Evolutionary conservation across 805 yeast genomes (phyloP).

Genomic region (Lachancea waltii): DNA sequence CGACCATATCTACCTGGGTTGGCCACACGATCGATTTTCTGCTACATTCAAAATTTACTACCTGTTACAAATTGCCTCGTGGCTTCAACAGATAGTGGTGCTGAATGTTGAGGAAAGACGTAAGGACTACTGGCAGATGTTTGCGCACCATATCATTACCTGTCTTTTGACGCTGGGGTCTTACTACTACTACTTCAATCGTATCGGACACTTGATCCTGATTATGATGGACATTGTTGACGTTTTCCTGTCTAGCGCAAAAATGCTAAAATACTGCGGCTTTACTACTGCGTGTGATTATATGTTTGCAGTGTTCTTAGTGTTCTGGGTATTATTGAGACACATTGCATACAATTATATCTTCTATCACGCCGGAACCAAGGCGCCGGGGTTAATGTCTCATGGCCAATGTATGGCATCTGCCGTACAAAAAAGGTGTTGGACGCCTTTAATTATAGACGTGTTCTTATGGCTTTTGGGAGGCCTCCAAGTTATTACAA

Average conservation of each 20-base stretch:
- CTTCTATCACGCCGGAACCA: slow-evolving; percentile 49
- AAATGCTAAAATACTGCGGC: slow-evolving; percentile 69
- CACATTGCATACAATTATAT: slow-evolving; percentile 70
- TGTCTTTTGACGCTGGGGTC: slow-evolving; percentile 61
- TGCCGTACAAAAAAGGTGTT: slow-evolving; percentile 41
- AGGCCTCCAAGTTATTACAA: slow-evolving; percentile 57
- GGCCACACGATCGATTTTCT: slow-evolving; percentile 67
- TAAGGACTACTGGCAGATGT: slow-evolving; percentile 82
- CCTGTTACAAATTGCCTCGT: slow-evolving; percentile 62
- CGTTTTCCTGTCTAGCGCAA: slow-evolving; percentile 62
- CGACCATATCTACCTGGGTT: slow-evolving; percentile 52
- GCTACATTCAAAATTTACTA: slow-evolving; percentile 59
- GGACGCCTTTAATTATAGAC: slow-evolving; percentile 38
- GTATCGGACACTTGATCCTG: slow-evolving; percentile 73
- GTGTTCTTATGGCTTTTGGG: slow-evolving; percentile 51
- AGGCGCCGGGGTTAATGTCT: slow-evolving; percentile 41
- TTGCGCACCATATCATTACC: slow-evolving; percentile 82
- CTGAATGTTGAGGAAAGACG: slow-evolving; percentile 72
- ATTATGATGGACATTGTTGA: slow-evolving; percentile 83
- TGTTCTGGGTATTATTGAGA: slow-evolving; percentile 64
- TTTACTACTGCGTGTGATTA: slow-evolving; percentile 54
- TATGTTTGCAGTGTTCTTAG: slow-evolving; percentile 59
- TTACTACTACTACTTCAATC: slow-evolving; percentile 62
- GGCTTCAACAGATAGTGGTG: slow-evolving; percentile 76
- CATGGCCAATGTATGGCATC: slow-evolving; percentile 37